Conservation (phyloP, 257 asterid species). For the Avicennia marina region DNA sequence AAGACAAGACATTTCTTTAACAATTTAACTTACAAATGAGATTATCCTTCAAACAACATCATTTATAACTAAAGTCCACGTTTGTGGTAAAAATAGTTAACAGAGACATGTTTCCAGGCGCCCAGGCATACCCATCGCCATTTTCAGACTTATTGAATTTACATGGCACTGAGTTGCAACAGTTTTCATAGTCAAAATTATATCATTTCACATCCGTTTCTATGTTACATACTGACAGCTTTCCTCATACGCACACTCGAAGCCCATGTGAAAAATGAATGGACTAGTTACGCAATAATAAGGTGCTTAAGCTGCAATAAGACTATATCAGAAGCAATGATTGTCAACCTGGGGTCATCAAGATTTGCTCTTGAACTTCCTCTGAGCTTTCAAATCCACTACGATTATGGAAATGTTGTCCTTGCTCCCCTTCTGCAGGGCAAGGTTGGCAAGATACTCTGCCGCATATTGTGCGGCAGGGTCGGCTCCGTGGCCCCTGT, state of each 20-base stretch:
- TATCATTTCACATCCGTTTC: slow-evolving; percentile 22
- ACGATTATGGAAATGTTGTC: slow-evolving; percentile 74
- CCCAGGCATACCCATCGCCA: too few relatives aligned
- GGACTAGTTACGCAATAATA: slow-evolving; percentile 43
- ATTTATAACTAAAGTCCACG: too few relatives aligned
- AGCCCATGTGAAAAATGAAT: slow-evolving; percentile 68
- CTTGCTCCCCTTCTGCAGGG: slow-evolving; percentile 72
- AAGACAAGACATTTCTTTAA: too few relatives aligned
- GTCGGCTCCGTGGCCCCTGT: slow-evolving; percentile 62
- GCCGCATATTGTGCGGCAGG: slow-evolving; percentile 93
- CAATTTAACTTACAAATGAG: too few relatives aligned
- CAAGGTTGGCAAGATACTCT: slow-evolving; percentile 56
- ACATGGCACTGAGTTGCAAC: slow-evolving; percentile 20
- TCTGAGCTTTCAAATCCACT: slow-evolving; percentile 62
- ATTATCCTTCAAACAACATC: too few relatives aligned
- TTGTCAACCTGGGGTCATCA: slow-evolving; percentile 19
- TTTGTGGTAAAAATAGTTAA: too few relatives aligned
- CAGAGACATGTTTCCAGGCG: too few relatives aligned
- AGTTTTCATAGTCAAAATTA: slow-evolving; percentile 22
- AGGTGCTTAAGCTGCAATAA: slow-evolving; percentile 27
- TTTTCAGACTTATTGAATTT: slow-evolving; percentile 30
- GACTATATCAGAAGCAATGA: slow-evolving; percentile 21
- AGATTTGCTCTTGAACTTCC: slow-evolving; percentile 69
- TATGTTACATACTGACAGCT: slow-evolving; percentile 41
- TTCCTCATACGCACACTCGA: slow-evolving; percentile 37